Percentiles rank a stretch among this genome's conserved stretches.
Conservation (phyloP, 345 rosid genomes). For the Eucalyptus caleyi region DNA sequence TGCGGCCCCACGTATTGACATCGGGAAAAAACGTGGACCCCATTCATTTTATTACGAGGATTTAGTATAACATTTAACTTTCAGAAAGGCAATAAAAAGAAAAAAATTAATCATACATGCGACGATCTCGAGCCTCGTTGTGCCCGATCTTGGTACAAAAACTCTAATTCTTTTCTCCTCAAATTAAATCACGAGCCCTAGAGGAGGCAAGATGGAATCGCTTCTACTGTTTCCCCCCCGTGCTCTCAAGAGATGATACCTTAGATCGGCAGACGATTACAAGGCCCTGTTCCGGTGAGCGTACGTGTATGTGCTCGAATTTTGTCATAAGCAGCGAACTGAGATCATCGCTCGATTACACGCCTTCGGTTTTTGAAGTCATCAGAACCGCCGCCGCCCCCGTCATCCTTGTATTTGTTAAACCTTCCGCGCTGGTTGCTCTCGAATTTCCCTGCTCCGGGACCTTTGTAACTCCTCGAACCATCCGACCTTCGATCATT, state of each 20-base stretch:
- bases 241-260: neutral
- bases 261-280: neutral
- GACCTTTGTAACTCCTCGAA: slow-evolving; percentile 17
- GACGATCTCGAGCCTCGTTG: neutral
- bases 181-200: neutral
- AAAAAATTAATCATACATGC: neutral
- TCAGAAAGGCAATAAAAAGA: neutral
- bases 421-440: neutral
- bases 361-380: slow-evolving; percentile 42
- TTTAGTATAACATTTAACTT: neutral
- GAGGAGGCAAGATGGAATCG: neutral
- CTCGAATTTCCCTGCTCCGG: neutral
- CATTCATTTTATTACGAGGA: neutral
- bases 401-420: neutral
- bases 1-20: accelerated
- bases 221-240: neutral
- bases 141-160: neutral
- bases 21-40: neutral
- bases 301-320: neutral
- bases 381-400: neutral
- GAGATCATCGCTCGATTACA: slow-evolving; percentile 37
- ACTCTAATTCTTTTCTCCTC: neutral
- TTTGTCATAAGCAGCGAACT: neutral
- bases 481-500: slow-evolving; percentile 11
- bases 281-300: neutral